Evolutionary conservation across 306 rosid species (phyloP), one percentile per base, ranked within the genome.

Genomic region (Quercus agrifolia): DNA sequence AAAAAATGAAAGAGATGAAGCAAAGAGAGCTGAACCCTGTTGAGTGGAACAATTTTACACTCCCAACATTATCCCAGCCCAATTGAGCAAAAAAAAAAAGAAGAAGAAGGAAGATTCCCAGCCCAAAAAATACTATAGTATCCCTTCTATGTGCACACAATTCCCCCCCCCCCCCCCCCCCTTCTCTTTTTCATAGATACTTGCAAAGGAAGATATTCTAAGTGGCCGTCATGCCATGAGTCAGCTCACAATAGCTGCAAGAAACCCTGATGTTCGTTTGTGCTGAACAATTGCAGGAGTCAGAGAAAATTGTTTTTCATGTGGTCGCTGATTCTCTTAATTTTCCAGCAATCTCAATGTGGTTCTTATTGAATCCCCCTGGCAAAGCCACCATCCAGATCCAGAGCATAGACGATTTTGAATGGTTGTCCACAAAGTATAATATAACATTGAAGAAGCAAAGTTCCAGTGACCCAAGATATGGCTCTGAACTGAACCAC

Each of bases 321-420:
- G 81, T 96, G 81, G 93, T 96, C 86, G 89, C 98, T 59, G 86
- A 93, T 90, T 86, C 97, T 28, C 92, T 91, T 77, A 90, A 93
- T 83, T 83, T 91, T 64, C 99, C 99, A 51, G 94, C 94, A 76
- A 86, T 96, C 86, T 90, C 94, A 20, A 92, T 89, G 99, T 93
- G 99, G 99, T 95, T 95, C 85, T 80, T 88, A 82, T 76, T 86
- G 79, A 92, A 95, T 82, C 99, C 94, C 76, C 96, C 96, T 15
- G 92, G 94, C 30, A 88, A 86, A 79, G 97, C 98, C 80, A 79
- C 92, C 23, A 59, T 96, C 80, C 89, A 93, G 76, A 81, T 96
- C 70, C 96, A 89, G 88, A 87, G 89, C 87, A 82, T 83, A 20
- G 98, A 90, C 78, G 84, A 78, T 67, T 89, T 96, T 77, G 70